Evolutionary conservation across 345 rosid species (phyloP).

Genomic region (Passiflora organensis): DNA sequence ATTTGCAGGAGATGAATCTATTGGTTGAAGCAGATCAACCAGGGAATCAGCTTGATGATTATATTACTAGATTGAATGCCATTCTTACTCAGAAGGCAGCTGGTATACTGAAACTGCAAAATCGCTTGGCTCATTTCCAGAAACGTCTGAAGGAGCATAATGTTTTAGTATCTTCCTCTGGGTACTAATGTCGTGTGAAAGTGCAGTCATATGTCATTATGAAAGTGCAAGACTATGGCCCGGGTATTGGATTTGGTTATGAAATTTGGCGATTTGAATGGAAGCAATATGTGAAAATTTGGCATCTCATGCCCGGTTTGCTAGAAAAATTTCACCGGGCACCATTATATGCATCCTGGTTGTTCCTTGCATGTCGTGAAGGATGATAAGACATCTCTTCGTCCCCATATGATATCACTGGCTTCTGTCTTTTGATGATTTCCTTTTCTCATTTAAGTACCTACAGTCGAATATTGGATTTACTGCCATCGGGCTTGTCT

Average conservation of each 20-base stretch:
- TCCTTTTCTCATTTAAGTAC: slow-evolving; percentile 9
- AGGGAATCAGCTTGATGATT: slow-evolving; percentile 84
- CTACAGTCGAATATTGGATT: slow-evolving; percentile 18
- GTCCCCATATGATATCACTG: slow-evolving; percentile 2
- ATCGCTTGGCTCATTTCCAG: slow-evolving; percentile 80
- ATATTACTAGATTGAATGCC: slow-evolving; percentile 58
- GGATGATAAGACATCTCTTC: slow-evolving; percentile 2
- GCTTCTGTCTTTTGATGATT: not conserved
- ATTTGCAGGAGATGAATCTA: slow-evolving; percentile 89
- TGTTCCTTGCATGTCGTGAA: slow-evolving; percentile 17
- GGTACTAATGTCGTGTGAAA: slow-evolving; percentile 40
- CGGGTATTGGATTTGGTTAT: not conserved
- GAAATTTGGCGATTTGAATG: slow-evolving; percentile 6
- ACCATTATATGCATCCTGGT: slow-evolving; percentile 3
- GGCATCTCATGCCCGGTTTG: slow-evolving; percentile 6
- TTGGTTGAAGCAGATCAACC: slow-evolving; percentile 95
- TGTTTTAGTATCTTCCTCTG: slow-evolving; percentile 69
- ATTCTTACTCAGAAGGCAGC: slow-evolving; percentile 88
- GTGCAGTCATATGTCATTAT: not conserved
- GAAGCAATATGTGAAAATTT: slow-evolving; percentile 1
- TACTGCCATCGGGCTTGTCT: slow-evolving; percentile 14
- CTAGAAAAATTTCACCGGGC: too few species aligned
- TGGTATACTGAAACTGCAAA: slow-evolving; percentile 77
- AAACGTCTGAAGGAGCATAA: slow-evolving; percentile 88
- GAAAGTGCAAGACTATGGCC: slow-evolving; percentile 3